A percentile compares a stretch with the other conserved stretches of the same genome.
These are phyloP conservation scores for Fusarium sp. DNA, from an alignment of 2,329 filamentous ascomycete species.

Conservation along the genomic window DNA sequence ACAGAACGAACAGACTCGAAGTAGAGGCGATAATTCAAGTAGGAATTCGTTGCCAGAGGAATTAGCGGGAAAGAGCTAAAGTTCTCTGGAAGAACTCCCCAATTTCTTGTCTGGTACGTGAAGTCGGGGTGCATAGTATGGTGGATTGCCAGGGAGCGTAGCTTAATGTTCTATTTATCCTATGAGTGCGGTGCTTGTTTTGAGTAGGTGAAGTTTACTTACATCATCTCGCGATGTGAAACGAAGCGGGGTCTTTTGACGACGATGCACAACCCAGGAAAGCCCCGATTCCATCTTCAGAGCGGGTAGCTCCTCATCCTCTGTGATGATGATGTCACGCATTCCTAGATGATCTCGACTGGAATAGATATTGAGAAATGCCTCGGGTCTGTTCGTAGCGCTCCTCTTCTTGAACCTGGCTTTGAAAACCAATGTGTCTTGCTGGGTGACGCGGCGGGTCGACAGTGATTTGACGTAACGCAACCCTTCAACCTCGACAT, in stretches of 20 bases:
- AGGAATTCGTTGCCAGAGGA: fast-evolving
- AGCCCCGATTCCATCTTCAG: background rate
- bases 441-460: fast-evolving
- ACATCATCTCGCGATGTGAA: background rate
- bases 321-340: background rate
- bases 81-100: background rate
- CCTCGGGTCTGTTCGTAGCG: fast-evolving
- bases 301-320: background rate
- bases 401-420: background rate
- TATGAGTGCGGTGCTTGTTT: background rate
- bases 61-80: background rate
- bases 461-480: background rate
- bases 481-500: background rate
- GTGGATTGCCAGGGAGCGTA: background rate
- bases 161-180: background rate
- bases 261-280: background rate
- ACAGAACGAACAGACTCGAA: background rate
- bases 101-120: background rate
- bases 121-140: background rate
- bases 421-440: background rate
- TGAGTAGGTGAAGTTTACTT: background rate
- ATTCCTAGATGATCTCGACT: background rate
- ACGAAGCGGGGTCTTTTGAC: background rate
- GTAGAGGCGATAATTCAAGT: fast-evolving
- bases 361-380: background rate